Evolutionary conservation across 305 asterid species (phyloP).

Genomic region (Solanum hybrid): DNA sequence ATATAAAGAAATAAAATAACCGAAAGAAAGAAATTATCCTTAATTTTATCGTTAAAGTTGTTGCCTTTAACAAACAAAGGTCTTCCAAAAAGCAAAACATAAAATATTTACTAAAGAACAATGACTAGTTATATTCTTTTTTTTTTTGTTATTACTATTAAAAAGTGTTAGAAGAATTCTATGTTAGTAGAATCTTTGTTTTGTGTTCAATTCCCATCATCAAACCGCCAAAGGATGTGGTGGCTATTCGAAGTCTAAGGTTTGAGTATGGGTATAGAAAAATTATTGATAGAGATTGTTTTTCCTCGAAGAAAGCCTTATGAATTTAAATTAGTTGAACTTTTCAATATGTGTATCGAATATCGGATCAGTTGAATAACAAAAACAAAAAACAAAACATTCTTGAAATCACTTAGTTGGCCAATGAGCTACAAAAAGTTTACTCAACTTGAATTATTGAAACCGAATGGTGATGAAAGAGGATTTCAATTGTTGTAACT

Average conservation of each 20-base stretch:
- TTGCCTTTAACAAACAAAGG: neutral
- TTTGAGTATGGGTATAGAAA: neutral
- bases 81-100: neutral
- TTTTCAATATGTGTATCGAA: too few species aligned
- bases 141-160: too few species aligned
- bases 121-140: neutral
- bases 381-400: too few species aligned
- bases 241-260: too few species aligned
- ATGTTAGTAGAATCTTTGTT: neutral
- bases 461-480: neutral
- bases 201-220: neutral
- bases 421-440: neutral
- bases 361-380: too few species aligned
- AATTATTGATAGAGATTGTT: too few species aligned
- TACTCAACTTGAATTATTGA: neutral
- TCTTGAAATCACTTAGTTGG: too few species aligned
- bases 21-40: neutral
- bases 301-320: too few species aligned
- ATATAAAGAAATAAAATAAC: neutral
- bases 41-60: neutral
- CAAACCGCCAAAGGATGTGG: neutral
- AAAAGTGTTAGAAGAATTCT: neutral
- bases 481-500: neutral
- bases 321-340: too few species aligned
- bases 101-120: neutral